Percentiles rank a stretch among this genome's conserved stretches.
Conservation (phyloP, 306 rosid species). For the Castanea mollissima region DNA sequence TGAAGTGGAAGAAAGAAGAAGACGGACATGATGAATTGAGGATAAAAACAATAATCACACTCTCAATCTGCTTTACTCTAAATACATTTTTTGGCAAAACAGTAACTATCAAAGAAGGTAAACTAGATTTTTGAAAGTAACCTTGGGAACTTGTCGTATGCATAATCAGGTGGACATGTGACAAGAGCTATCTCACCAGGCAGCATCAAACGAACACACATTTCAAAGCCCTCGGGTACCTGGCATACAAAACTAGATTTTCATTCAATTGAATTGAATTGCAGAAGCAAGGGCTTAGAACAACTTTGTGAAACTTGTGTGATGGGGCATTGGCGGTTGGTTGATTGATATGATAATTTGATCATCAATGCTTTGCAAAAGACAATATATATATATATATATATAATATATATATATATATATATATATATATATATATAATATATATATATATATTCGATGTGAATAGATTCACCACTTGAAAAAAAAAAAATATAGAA, state of each 20-base stretch:
- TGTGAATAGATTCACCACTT: no score
- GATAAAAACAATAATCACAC: not conserved
- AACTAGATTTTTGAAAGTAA: slow-evolving; percentile 30
- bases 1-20: slow-evolving; percentile 15
- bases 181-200: slow-evolving; percentile 93
- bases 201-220: slow-evolving; percentile 92
- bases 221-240: slow-evolving; percentile 98
- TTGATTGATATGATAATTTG: not conserved
- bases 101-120: not conserved
- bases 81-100: slow-evolving; percentile 14
- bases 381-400: no score
- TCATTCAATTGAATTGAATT: not conserved
- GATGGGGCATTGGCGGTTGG: slow-evolving; percentile 5
- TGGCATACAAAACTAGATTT: slow-evolving; percentile 23
- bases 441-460: no score
- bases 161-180: slow-evolving; percentile 96
- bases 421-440: no score
- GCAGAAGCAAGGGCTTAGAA: not conserved
- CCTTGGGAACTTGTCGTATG: slow-evolving; percentile 95
- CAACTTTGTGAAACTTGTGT: not conserved
- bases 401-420: no score
- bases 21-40: not conserved
- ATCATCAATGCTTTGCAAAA: not conserved
- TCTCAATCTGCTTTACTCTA: slow-evolving; percentile 2
- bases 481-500: not conserved